Conservation (phyloP, 1,139 yeast species). For the Protomyces gravidus region DNA sequence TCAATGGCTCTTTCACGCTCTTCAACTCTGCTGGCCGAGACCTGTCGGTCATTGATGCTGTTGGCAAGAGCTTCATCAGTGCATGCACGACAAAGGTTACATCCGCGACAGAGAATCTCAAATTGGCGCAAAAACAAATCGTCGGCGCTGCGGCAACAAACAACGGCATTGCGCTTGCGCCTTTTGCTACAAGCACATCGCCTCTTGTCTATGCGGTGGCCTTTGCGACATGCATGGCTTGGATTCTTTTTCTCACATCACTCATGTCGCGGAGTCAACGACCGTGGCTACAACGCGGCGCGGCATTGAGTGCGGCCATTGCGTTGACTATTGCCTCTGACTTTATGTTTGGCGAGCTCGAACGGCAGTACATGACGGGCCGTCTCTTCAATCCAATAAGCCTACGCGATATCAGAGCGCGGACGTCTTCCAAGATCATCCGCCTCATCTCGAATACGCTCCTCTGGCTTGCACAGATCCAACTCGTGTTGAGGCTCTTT, state of each 20-base stretch:
- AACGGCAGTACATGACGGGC: conserved; percentile 43
- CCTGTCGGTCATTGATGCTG: background rate
- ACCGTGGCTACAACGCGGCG: conserved; percentile 42
- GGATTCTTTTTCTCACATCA: conserved; percentile 40
- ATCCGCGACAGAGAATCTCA: background rate
- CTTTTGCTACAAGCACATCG: conserved; percentile 41
- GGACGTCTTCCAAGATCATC: conserved; percentile 47
- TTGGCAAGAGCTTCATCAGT: conserved; percentile 2
- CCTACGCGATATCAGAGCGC: conserved; percentile 50
- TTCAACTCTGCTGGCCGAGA: background rate
- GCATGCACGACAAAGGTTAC: conserved; percentile 7
- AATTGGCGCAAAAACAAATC: background rate
- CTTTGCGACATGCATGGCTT: conserved; percentile 41
- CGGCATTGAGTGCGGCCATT: conserved; percentile 39
- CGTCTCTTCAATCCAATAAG: conserved; percentile 48
- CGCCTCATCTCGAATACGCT: conserved; percentile 47
- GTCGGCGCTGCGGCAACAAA: background rate
- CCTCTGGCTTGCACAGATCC: conserved; percentile 62
- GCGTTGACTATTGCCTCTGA: conserved; percentile 39
- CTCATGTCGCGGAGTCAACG: conserved; percentile 38
- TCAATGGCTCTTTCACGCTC: conserved; percentile 9
- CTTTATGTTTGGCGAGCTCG: conserved; percentile 36
- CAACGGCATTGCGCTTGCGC: conserved; percentile 29
- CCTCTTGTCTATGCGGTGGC: conserved; percentile 41
- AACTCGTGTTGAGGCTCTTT: conserved; percentile 67